Conservation (phyloP, 768 basidiomycete species). For the Rhodotorula paludigena region DNA sequence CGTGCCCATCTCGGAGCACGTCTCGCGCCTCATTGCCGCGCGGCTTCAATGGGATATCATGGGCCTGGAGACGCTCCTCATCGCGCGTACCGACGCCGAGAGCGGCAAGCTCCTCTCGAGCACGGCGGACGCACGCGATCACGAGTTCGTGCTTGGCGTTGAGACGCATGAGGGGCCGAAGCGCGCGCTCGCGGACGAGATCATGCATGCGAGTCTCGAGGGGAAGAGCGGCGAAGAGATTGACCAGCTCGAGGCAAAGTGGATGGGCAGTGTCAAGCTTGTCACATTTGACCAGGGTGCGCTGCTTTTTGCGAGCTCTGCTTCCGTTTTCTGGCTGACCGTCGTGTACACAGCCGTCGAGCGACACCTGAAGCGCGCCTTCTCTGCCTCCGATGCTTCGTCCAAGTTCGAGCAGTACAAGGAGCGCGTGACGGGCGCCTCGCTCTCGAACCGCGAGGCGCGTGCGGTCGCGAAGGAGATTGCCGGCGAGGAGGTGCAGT, state of each 20-base stretch:
- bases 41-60: constrained; percentile 88
- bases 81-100: constrained; percentile 89
- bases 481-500: constrained; percentile 64
- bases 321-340: background rate
- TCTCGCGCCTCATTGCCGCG: constrained; percentile 74
- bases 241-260: constrained; percentile 67
- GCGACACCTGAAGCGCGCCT: constrained; percentile 53
- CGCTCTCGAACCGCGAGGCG: constrained; percentile 61
- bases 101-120: constrained; percentile 77
- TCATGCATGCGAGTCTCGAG: constrained; percentile 62
- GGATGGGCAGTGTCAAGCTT: constrained; percentile 64
- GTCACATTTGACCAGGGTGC: constrained; percentile 80
- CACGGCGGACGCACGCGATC: constrained; percentile 74
- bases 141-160: constrained; percentile 54
- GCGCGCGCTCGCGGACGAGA: constrained; percentile 59
- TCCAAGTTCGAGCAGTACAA: constrained; percentile 59
- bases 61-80: constrained; percentile 78
- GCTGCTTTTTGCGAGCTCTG: constrained; percentile 28
- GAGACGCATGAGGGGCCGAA: constrained; percentile 44
- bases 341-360: constrained; percentile 55
- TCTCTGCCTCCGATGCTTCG: constrained; percentile 48
- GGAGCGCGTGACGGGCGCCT: constrained; percentile 57
- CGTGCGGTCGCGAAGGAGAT: constrained; percentile 69
- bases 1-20: constrained; percentile 80
- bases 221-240: constrained; percentile 65